phyloP scores from a whole-genome alignment of 192 early-diverging fungal genomes.

The Rhizoclosmatium sp. region DNA sequence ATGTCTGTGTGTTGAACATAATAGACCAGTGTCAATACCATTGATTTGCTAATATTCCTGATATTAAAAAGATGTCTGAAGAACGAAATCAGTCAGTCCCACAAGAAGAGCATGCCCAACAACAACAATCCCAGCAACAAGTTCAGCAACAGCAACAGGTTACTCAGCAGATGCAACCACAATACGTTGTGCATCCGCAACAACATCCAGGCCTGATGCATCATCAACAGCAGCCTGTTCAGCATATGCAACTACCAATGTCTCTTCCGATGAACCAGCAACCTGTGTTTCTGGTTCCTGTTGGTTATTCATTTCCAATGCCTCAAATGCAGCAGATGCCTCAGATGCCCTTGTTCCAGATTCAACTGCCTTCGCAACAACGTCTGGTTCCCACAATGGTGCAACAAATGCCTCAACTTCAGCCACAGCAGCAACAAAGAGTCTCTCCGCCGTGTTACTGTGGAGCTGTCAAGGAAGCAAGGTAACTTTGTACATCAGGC shows the following conservation, averaged over 20 bases:
- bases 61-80: too few relatives aligned
- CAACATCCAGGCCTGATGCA: neutral
- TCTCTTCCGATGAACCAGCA: neutral
- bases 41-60: too few relatives aligned
- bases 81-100: neutral
- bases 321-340: neutral
- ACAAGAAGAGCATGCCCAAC: neutral
- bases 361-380: neutral
- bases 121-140: constrained; percentile 1
- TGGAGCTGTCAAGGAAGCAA: neutral
- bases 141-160: neutral
- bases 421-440: neutral
- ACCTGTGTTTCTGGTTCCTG: neutral
- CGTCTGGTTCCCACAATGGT: neutral
- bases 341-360: neutral
- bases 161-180: neutral
- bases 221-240: constrained; percentile 2
- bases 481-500: neutral
- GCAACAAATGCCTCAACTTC: neutral
- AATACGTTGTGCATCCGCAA: neutral
- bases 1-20: too few relatives aligned
- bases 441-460: constrained; percentile 3
- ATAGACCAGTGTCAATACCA: too few relatives aligned
- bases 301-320: neutral
- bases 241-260: neutral